These are phyloP conservation scores for Entomortierella parvispora DNA, from an alignment of 192 early-diverging fungal species.

Conservation along the genomic window DNA sequence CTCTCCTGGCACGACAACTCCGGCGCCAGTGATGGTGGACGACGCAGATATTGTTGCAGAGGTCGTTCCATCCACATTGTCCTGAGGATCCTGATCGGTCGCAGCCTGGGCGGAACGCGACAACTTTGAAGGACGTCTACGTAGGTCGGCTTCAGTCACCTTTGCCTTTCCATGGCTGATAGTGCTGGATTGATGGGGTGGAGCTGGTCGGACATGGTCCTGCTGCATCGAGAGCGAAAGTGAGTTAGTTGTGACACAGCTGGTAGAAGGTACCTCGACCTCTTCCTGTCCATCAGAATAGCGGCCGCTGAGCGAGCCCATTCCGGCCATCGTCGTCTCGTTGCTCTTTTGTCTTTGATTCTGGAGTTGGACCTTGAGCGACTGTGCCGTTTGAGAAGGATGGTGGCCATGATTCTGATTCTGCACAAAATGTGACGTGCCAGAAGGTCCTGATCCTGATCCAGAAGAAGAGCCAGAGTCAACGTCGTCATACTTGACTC, in stretches of 20 bases:
- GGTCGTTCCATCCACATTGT: too few relatives aligned
- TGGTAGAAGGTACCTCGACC: conserved; percentile 44
- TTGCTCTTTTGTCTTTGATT: conserved; percentile 34
- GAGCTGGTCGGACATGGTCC: conserved; percentile 25
- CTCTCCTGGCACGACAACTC: too few relatives aligned
- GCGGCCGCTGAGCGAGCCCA: conserved; percentile 28
- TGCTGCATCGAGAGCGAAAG: conserved; percentile 43
- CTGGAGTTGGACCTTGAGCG: background rate
- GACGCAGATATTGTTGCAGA: too few relatives aligned
- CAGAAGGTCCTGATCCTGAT: background rate
- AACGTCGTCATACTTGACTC: background rate
- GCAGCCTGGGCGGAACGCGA: too few relatives aligned
- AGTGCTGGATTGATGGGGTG: too few relatives aligned
- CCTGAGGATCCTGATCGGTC: too few relatives aligned
- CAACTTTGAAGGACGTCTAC: too few relatives aligned
- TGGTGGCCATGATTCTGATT: too few relatives aligned
- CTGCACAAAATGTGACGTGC: background rate
- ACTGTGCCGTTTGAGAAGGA: too few relatives aligned
- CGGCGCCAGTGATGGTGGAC: too few relatives aligned
- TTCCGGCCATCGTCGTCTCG: conserved; percentile 48
- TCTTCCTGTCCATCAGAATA: conserved; percentile 49
- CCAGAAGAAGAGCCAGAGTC: background rate
- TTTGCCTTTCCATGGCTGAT: too few relatives aligned
- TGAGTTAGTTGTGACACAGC: conserved; percentile 40
- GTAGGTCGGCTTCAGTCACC: too few relatives aligned